Percentiles rank a stretch among this genome's conserved stretches.
Evolutionary conservation across 352 stramenopile genomes (phyloP).

Genomic region (Pythium dissimile): DNA sequence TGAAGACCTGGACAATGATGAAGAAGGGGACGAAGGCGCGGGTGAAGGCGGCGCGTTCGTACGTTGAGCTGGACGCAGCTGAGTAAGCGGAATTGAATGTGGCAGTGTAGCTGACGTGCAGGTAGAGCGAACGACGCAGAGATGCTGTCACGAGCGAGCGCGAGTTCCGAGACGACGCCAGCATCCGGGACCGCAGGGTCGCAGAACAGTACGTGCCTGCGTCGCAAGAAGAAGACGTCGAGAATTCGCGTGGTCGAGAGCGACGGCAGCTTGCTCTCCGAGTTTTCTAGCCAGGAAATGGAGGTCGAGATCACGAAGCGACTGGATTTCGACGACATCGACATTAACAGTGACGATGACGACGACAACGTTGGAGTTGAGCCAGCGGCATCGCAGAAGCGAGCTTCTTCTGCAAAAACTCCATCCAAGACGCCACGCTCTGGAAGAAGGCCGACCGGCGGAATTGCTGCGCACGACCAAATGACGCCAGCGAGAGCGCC

Average conservation of each 20-base stretch:
- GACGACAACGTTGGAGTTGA: not conserved
- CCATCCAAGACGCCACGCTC: no score
- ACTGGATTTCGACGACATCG: slow-evolving; percentile 14
- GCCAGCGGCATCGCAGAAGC: not conserved
- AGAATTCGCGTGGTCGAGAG: slow-evolving; percentile 1
- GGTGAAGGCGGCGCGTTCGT: no score
- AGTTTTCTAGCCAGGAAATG: not conserved
- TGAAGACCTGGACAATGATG: not conserved
- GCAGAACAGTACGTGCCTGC: slow-evolving; percentile 6
- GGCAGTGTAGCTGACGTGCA: not conserved
- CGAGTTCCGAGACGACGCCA: slow-evolving; percentile 2
- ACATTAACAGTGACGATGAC: not conserved
- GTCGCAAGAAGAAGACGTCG: slow-evolving; percentile 17
- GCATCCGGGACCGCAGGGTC: not conserved
- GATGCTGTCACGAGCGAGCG: not conserved
- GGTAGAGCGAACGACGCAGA: not conserved
- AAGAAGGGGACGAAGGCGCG: not conserved
- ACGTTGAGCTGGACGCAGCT: no score
- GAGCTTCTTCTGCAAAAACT: no score
- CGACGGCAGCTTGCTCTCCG: not conserved
- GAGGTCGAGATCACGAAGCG: slow-evolving; percentile 12
- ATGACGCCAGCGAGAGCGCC: not conserved
- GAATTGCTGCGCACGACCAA: no score
- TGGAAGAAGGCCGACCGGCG: no score
- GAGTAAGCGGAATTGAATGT: not conserved